Evolutionary conservation across 768 basidiomycete species (phyloP), one percentile per base, ranked within the genome.

Genomic region (Pisolithus sp.): DNA sequence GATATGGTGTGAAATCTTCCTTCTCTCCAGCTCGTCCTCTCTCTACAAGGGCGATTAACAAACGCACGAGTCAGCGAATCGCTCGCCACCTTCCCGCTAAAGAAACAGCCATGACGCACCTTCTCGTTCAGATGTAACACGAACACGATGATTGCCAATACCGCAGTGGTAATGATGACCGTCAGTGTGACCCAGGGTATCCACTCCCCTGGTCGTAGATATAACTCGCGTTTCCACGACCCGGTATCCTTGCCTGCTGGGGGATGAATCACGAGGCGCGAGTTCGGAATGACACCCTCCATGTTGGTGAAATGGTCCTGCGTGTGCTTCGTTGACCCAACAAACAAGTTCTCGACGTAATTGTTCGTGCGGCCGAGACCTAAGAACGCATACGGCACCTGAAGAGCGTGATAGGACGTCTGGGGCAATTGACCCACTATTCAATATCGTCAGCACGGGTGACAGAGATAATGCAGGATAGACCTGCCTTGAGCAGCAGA

Each of bases 321-420:
- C 0, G 75, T 66, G 53, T 90, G 84, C 28, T 89, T 77, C 6
- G 93, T 95, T 4, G 92, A 86, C 15, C 96, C 96, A 18, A 98
- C 89, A 65, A 96, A 96, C 2, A 99, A 78, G 67, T 97, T 97
- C 76, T 99, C 96, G 61, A 99, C 93, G 70, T 99, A 99, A 67
- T 99, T 99, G 69, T 99, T 99, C 15, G 94, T 98, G 39, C 96
- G 83, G 0, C 95, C 96, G 7, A 99, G 82, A 1, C 96, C 95
- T 63, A 98, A 90, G 77, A 93, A 96, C 2, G 93, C 82, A 63
- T 97, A 98, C 1, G 96, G 96, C 1, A 91, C 85, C 50, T 86
- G 81, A 9, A 98, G 78, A 13, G 94, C 77, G 49, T 95, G 89
- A 68, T 98, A 98, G 0, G 89, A 82, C 3, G 93, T 90, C 63